phyloP scores from a whole-genome alignment of 2,329 filamentous ascomycete species.

The Paecilomyces sp. region DNA sequence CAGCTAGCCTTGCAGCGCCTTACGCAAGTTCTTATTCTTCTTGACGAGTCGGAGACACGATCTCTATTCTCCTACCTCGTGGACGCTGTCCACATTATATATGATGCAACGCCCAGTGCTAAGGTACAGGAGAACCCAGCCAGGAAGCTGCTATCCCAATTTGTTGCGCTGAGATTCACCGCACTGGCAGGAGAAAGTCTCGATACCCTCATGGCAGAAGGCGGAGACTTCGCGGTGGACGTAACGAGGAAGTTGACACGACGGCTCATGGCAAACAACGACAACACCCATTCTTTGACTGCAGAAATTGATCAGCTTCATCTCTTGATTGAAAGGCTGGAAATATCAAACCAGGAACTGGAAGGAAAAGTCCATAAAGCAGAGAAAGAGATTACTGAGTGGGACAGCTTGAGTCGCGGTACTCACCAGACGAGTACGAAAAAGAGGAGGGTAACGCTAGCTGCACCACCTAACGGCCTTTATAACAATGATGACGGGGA shows the following conservation, averaged over 20 bases:
- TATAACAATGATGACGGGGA: too few species aligned
- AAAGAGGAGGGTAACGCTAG: not conserved
- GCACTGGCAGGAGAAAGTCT: not conserved
- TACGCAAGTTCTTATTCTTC: not conserved
- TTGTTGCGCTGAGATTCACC: conserved; percentile 1
- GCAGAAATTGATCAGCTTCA: not conserved
- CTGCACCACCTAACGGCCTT: not conserved
- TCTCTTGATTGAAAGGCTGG: not conserved
- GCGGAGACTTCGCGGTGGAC: not conserved
- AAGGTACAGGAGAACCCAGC: not conserved
- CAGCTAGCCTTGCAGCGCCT: conserved; percentile 1
- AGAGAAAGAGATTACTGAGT: not conserved
- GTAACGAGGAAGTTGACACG: not conserved
- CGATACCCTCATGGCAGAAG: not conserved
- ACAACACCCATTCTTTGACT: not conserved
- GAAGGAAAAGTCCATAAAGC: not conserved
- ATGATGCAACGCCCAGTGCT: not conserved
- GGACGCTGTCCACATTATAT: not conserved
- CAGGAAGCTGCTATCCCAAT: not conserved
- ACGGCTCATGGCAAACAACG: not conserved
- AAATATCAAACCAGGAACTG: not conserved
- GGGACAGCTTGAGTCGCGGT: not conserved
- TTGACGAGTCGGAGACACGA: not conserved
- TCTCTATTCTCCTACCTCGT: not conserved
- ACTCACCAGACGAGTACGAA: not conserved